phyloP scores from a whole-genome alignment of 495 filamentous ascomycete genomes.

The Aspergillus conjunctus region DNA sequence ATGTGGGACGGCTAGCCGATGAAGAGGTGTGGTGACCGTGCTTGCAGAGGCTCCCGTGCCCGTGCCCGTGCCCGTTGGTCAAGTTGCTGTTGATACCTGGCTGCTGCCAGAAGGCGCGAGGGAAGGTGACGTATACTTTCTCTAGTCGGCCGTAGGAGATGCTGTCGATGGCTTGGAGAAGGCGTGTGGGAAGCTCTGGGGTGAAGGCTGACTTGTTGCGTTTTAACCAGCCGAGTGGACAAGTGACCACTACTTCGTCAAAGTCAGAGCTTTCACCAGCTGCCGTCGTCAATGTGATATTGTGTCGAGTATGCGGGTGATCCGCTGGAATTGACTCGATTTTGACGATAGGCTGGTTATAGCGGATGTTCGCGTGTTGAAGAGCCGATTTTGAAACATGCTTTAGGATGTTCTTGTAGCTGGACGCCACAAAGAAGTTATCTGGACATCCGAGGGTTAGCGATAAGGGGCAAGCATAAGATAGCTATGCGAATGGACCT shows the following conservation, averaged over 20 bases:
- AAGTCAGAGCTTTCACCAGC: slow-evolving; percentile 59
- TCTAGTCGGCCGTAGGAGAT: slow-evolving; percentile 89
- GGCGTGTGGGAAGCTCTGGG: slow-evolving; percentile 65
- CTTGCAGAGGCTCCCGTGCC: background rate
- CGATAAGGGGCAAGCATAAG: background rate
- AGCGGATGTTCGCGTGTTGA: slow-evolving; percentile 63
- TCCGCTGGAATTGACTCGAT: slow-evolving; percentile 44
- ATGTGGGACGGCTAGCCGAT: slow-evolving; percentile 24
- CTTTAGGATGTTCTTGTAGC: slow-evolving; percentile 75
- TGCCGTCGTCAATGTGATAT: slow-evolving; percentile 57
- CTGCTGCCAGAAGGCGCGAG: slow-evolving; percentile 64
- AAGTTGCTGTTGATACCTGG: background rate
- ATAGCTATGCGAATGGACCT: slow-evolving; percentile 29
- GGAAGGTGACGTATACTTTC: slow-evolving; percentile 90
- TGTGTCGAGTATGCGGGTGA: slow-evolving; percentile 18
- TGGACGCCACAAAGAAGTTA: slow-evolving; percentile 85
- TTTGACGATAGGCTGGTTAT: slow-evolving; percentile 53
- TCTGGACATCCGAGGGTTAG: slow-evolving; percentile 50
- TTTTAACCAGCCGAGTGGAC: slow-evolving; percentile 89
- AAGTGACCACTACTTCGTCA: slow-evolving; percentile 84
- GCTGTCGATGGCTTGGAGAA: slow-evolving; percentile 70
- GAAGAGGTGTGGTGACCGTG: slow-evolving; percentile 8
- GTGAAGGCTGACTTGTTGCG: slow-evolving; percentile 68
- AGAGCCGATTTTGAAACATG: slow-evolving; percentile 65
- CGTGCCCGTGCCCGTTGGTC: slow-evolving; percentile 3